Conservation (phyloP, 2,329 filamentous ascomycete species). For the Chaetomium strumarium region DNA sequence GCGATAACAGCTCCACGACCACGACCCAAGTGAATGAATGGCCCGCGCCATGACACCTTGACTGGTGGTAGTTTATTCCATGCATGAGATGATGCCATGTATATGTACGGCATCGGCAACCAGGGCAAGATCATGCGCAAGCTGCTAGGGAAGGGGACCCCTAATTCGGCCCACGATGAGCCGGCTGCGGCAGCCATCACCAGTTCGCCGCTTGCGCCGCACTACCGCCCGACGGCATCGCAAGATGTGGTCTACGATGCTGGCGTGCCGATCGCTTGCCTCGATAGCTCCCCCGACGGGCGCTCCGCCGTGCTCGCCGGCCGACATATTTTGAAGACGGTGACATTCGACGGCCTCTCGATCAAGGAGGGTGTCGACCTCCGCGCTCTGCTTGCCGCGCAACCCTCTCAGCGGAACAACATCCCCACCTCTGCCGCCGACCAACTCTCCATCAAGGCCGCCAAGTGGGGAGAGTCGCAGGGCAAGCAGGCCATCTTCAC, state of each 20-base stretch:
- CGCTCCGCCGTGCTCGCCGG: constrained; percentile 52
- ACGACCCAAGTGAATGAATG: background rate
- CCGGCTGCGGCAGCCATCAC: constrained; percentile 40
- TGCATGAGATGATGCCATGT: constrained; percentile 17
- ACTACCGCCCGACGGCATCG: constrained; percentile 48
- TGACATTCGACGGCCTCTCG: constrained; percentile 48
- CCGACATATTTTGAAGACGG: constrained; percentile 55
- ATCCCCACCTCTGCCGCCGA: constrained; percentile 40
- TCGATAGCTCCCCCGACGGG: constrained; percentile 54
- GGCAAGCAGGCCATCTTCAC: constrained; percentile 53
- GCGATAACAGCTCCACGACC: too few relatives aligned
- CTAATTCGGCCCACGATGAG: constrained; percentile 36
- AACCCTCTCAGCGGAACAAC: constrained; percentile 39
- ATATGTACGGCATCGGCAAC: constrained; percentile 32
- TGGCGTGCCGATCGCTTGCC: constrained; percentile 48
- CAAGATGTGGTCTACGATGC: constrained; percentile 50
- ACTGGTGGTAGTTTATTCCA: background rate
- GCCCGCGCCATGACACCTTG: constrained; percentile 3
- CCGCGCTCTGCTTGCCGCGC: constrained; percentile 48
- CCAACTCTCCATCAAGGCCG: constrained; percentile 58
- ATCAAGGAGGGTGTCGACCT: constrained; percentile 54
- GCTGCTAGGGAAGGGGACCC: constrained; percentile 49
- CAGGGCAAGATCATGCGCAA: constrained; percentile 55
- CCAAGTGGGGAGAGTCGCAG: constrained; percentile 48
- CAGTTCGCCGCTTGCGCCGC: constrained; percentile 37